Evolutionary conservation across 306 rosid genomes (phyloP), one percentile per base, ranked within the genome.

Genomic region (Luffa acutangula): DNA sequence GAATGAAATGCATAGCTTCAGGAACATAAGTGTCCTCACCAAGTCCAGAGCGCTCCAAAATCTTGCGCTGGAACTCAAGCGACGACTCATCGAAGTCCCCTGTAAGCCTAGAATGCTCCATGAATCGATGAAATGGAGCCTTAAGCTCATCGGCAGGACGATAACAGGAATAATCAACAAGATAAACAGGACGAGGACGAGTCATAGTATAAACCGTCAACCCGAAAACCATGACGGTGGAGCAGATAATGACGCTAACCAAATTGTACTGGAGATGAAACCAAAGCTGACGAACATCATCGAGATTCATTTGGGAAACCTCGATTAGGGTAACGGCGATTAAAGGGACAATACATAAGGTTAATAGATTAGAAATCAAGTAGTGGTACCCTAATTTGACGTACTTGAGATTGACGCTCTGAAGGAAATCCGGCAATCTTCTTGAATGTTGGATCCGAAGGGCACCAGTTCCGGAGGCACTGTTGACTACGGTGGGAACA

Each of bases 361-460:
- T 87, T 6, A 91, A 57, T 0, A 91, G 86, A 72, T 91, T 88
- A 21, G 97, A 81, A 85, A 91, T 91, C 20, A 91, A 67, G 81
- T 91, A 91, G 76, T 89, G 97, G 83, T 91, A 91, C 34, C 97
- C 97, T 82, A 91, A 75, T 83, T 91, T 91, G 31, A 91, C 93
- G 88, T 91, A 85, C 79, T 89, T 89, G 70, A 91, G 93, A 84
- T 91, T 91, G 33, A 91, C 92, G 84, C 90, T 91, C 80, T 91
- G 93, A 15, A 88, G 90, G 82, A 88, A 91, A 88, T 89, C 93
- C 0, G 97, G 93, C 2, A 91, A 90, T 78, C 89, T 80, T 49
- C 88, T 82, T 13, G 80, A 58, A 6, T 75, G 88, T 63, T 87
- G 91, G 91, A 91, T 87, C 90, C 51, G 90, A 76, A 74, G 83